Conservation (phyloP, 2,329 filamentous ascomycete genomes). For the Purpureocillium lavendulum region DNA sequence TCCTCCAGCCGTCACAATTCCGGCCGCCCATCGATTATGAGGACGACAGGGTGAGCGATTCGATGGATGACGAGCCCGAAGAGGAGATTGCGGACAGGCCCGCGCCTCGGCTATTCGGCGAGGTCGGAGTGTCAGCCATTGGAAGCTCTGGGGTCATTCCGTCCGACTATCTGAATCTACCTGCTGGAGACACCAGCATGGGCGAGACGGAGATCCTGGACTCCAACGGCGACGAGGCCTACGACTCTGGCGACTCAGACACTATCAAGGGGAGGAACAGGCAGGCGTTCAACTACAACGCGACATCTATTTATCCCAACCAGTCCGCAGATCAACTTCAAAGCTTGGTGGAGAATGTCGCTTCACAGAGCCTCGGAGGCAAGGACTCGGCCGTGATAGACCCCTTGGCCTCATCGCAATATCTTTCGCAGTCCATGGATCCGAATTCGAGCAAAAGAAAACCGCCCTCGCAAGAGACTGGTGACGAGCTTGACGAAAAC, state of each 20-base stretch:
- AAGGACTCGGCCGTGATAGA: conserved; percentile 22
- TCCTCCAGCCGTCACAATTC: conserved; percentile 53
- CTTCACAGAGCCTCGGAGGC: conserved; percentile 47
- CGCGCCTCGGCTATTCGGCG: conserved; percentile 45
- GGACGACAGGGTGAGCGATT: conserved; percentile 31
- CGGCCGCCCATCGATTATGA: conserved; percentile 18
- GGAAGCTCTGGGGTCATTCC: conserved; percentile 44
- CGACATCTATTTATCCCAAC: conserved; percentile 29
- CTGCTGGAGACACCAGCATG: conserved; percentile 29
- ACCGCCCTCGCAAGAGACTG: conserved; percentile 36
- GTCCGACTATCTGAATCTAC: conserved; percentile 39
- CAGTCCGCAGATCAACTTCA: conserved; percentile 42
- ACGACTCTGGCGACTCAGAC: conserved; percentile 34
- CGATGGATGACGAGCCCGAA: conserved; percentile 60
- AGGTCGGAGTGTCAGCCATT: conserved; percentile 44
- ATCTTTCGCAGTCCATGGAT: conserved; percentile 19
- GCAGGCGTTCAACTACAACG: conserved; percentile 13
- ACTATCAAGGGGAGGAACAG: conserved; percentile 17
- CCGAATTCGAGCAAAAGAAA: conserved; percentile 49
- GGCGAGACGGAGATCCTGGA: conserved; percentile 33
- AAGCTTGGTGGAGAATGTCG: conserved; percentile 42
- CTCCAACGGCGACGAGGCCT: conserved; percentile 31
- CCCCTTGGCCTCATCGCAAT: conserved; percentile 13
- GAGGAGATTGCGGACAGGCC: conserved; percentile 71
- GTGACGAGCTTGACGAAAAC: conserved; percentile 40